Base-by-base conservation (phyloP, 1,139 yeast species). In the Sugiyamaella grinbergsii region DNA sequence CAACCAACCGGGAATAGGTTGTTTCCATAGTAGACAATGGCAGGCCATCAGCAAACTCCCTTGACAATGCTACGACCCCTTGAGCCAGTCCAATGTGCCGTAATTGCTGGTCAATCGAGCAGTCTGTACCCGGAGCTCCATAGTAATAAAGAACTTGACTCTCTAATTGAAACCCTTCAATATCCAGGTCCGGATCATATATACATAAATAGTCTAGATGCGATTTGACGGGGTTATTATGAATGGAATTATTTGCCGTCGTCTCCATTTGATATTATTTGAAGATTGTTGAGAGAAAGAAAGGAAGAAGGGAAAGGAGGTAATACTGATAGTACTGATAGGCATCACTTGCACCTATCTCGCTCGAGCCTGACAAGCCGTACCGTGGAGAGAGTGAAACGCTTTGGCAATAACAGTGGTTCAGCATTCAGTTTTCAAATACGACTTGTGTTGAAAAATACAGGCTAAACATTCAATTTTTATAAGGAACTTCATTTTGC, bases 21-120 rank as follows among this genome's bases (percentile, higher is more conserved):
- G 68, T 62, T 41, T 64, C 67, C 44, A 65, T 50, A 10, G 60
- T 51, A 18, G 58, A 55, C 18, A 64, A 58, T 2, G 63, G 57
- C 38, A 53, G 55, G 5, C 62, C 64, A 26, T 55, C 60, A 3
- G 65, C 52, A 47, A 65, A 62, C 19, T 61, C 66, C 32, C 60
- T 55, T 19, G 63, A 54, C 44, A 65, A 58, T 52, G 62, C 68
- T 5, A 61, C 61, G 16, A 65, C 61, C 1, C 69, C 69, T 42
- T 65, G 69, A 3, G 67, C 64, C 15, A 65, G 54, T 1, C 69
- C 69, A 15, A 65, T 60, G 29, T 63, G 60, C 23, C 65, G 49
- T 13, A 65, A 56, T 42, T 61, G 58, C 20, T 54, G 52, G 29
- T 62, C 58, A 18, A 54, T 41, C 1, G 58, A 56, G 15, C 58